Evolutionary conservation across 2,329 filamentous ascomycete genomes (phyloP), one percentile per base, ranked within the genome.

Genomic region (Arthrobotrys pseudoclavata): DNA sequence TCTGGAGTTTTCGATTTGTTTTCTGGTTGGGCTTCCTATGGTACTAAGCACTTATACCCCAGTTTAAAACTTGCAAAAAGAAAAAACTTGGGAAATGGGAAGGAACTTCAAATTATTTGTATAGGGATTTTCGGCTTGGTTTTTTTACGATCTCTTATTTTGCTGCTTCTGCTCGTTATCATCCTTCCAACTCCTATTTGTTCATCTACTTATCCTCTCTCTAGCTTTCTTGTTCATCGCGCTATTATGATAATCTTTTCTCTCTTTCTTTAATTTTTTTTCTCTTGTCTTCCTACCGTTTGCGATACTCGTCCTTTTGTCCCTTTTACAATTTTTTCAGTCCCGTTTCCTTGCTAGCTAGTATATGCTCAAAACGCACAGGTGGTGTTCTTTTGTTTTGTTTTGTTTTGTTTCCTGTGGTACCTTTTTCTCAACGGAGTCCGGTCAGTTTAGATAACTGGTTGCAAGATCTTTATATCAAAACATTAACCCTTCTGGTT

Each of bases 361-460:
- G 55, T 20, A 60, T 26, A 37, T 26, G 12, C 55, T 26, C 18
- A 53, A 60, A 60, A 60, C 55, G 55, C 55, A 60, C 55, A 60
- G 55, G 55, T 26, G 55, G 55, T 60, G 55, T 60, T 42, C 18
- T 60, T 26, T 60, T 5, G 18, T 40, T 22, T 40, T 55, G 20
- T 37, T 37, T 55, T 55, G 37, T 57, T 45, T 45, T 45, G 2
- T 12, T 10, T 18, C n/a, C 6, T 9, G 42, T 47, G 18, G 42
- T 47, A n/a, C 15, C 26, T 60, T 42, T 60, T 42, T 60, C 24
- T 26, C 31, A 29, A 60, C 22, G 55, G 55, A 60, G 55, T 60
- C 20, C 3, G 53, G 53, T 60, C 55, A 60, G 55, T 60, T 60
- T 60, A 60, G 55, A 60, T 22, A 60, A 60, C 55, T 60, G 34